These are phyloP conservation scores for Sutorius australiensis DNA, from an alignment of 768 basidiomycete genomes.

Conservation along the genomic window DNA sequence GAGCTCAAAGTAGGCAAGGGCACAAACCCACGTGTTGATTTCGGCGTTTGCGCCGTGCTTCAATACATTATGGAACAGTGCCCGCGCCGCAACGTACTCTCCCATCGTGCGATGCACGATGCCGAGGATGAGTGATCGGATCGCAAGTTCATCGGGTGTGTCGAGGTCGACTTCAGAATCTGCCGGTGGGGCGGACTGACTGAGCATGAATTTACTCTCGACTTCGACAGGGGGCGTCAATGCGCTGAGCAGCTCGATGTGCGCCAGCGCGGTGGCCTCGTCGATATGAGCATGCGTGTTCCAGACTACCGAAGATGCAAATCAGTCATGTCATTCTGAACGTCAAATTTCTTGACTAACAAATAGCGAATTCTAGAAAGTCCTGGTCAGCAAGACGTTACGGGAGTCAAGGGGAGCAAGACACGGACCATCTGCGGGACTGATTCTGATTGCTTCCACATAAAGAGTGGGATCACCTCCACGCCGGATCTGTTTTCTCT, in stretches of 20 bases:
- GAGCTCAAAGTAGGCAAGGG: constrained; percentile 65
- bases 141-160: constrained; percentile 65
- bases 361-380: constrained; percentile 60
- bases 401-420: background rate
- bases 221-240: constrained; percentile 46
- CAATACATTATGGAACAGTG: constrained; percentile 51
- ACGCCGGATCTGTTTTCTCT: constrained; percentile 56
- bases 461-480: constrained; percentile 52
- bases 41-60: constrained; percentile 37
- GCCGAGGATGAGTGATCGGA: constrained; percentile 68
- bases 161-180: constrained; percentile 44
- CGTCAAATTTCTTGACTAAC: constrained; percentile 40
- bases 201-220: constrained; percentile 26
- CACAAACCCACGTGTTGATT: constrained; percentile 65
- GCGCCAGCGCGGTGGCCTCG: constrained; percentile 48
- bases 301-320: constrained; percentile 52
- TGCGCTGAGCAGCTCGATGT: constrained; percentile 51
- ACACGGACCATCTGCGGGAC: constrained; percentile 61
- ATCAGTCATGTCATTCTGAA: background rate
- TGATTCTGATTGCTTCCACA: constrained; percentile 57
- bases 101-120: constrained; percentile 58
- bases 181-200: background rate
- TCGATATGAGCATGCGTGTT: constrained; percentile 67
- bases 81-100: constrained; percentile 41
- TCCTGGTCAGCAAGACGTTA: constrained; percentile 1